Base-by-base conservation (phyloP, 1,139 yeast species). In the Pneumocystis murina region DNA sequence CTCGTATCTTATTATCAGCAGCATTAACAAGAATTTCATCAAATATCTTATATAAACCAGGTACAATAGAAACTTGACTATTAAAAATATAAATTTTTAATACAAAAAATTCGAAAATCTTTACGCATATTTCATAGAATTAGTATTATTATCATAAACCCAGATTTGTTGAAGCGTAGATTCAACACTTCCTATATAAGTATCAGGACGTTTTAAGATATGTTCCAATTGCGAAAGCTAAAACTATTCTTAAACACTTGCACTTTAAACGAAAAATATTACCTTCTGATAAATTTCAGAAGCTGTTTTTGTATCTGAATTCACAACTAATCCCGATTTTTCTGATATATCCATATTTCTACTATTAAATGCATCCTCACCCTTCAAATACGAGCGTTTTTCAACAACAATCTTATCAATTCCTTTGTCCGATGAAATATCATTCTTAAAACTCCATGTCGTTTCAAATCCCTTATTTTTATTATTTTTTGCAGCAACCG, bases 1-100 rank as follows among this genome's bases (percentile, higher is more conserved):
- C 99, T 70, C 98, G 84, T 68, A 92, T 92, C 77, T 94, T 94
- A 77, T 94, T 94, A 75, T 94, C 98, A 17, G 98, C 99, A 2
- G 99, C 98, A 74, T 94, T 94, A 64, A 94, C 99, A 69, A 94
- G 78, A 68, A 94, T 91, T 76, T 94, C 99, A 75, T 94, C 99
- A 74, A 92, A 94, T 63, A 94, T 92, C 77, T 94, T 94, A 77
- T 89, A 92, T 67, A 94, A 77, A 64, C 98, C 99, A 3, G 99
- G 98, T 17, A 92, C 97, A 69, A 90, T 87, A 60, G 80, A 82
- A 41, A 92, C 95, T 40, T 79, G 80, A 68, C 80, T 83, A 70
- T 78, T 84, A 60, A 48, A 76, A 8, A 30, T 38, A 3, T 12
- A 48, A 24, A 24, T 20, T 14, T 10, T 48, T 48, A 8, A 48